Percentiles rank a stretch among this genome's conserved stretches.
These are phyloP conservation scores for Brachypodium distachyon DNA, from an alignment of 202 grass and related monocot species.

Conservation along the genomic window DNA sequence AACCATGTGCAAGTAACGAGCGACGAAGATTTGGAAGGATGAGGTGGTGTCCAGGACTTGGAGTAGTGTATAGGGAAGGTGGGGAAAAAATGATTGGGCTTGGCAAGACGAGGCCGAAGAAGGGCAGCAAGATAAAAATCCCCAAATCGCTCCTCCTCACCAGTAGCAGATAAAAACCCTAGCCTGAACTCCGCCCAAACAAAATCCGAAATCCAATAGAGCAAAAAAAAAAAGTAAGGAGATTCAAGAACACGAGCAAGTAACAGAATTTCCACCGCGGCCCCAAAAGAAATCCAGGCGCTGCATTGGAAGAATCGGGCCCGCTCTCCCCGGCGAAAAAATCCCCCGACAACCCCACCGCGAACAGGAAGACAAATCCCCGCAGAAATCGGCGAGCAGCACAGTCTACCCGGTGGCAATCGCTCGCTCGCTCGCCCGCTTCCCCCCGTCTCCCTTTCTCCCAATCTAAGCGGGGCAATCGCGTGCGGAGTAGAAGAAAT, in stretches of 20 bases:
- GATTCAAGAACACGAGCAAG: background rate
- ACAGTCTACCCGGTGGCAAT: background rate
- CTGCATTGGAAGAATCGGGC: background rate
- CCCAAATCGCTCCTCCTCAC: background rate
- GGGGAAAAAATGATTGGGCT: background rate
- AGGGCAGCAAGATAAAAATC: background rate
- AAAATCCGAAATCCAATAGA: too few relatives aligned
- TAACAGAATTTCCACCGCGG: background rate
- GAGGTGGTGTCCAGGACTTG: too few relatives aligned
- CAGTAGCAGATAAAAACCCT: slow-evolving; percentile 2
- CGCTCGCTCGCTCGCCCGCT: background rate
- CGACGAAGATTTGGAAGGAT: background rate
- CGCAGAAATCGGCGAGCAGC: background rate
- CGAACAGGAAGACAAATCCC: background rate
- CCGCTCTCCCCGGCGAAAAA: background rate
- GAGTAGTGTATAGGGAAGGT: background rate
- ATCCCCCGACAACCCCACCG: background rate
- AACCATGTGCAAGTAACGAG: background rate
- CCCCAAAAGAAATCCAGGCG: background rate
- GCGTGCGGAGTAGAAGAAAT: background rate
- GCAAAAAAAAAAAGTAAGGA: too few relatives aligned
- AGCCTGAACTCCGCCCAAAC: too few relatives aligned
- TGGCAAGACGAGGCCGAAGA: background rate
- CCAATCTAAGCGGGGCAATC: background rate
- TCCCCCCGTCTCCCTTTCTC: too few relatives aligned